Conservation (phyloP, 1,284 basidiomycete genomes). For the Ustilago nuda region DNA sequence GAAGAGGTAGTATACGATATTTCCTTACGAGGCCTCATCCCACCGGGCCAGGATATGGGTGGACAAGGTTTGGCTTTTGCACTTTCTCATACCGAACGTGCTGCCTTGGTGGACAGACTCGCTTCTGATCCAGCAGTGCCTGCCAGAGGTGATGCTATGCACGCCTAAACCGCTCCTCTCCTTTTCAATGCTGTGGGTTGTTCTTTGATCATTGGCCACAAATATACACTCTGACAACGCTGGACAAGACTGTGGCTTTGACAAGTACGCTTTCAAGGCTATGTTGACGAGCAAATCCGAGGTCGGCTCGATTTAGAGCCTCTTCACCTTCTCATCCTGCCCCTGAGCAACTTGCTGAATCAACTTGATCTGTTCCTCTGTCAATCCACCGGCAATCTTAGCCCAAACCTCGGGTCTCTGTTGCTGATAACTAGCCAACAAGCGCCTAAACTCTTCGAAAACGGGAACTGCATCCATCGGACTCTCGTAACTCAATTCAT, state of each 20-base stretch:
- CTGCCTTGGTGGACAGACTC: background rate
- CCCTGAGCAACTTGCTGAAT: slow-evolving; percentile 39
- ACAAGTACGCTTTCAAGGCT: no score
- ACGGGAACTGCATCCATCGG: slow-evolving; percentile 60
- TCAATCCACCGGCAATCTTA: slow-evolving; percentile 30
- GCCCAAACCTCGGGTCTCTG: slow-evolving; percentile 48
- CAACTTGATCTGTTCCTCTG: slow-evolving; percentile 50
- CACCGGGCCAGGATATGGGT: slow-evolving; percentile 10
- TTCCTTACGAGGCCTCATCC: slow-evolving; percentile 53
- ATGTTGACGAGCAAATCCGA: no score
- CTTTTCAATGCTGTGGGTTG: no score
- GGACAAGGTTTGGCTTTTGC: slow-evolving; percentile 26
- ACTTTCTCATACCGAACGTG: background rate
- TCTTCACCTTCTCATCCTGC: slow-evolving; percentile 44
- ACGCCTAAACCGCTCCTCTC: no score
- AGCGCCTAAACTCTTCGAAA: slow-evolving; percentile 57
- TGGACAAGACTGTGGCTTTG: no score
- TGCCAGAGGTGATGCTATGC: no score
- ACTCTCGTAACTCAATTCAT: slow-evolving; percentile 61
- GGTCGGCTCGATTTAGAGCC: slow-evolving; percentile 10
- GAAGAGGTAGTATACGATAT: slow-evolving; percentile 68
- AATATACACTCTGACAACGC: no score
- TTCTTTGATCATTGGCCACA: no score
- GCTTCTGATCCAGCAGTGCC: background rate
- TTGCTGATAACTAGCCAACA: slow-evolving; percentile 49